Base-by-base conservation (phyloP, 352 stramenopile genomes). In the Pythium utonaiense region DNA sequence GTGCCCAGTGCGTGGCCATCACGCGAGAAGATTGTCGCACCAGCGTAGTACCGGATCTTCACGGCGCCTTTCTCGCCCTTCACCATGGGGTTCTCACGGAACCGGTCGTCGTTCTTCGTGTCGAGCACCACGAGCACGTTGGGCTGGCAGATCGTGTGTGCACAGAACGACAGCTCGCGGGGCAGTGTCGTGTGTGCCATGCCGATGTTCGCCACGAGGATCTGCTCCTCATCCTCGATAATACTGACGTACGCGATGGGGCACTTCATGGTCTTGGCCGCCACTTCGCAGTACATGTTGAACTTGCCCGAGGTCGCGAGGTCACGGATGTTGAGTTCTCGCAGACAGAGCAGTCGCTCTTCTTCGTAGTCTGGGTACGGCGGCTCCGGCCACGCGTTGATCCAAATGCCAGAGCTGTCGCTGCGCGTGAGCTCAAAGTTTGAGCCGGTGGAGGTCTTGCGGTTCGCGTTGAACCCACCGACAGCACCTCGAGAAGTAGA, bases 41-140 rank as follows among this genome's bases (percentile, higher is more conserved):
- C 86, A 13, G 84, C 80, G 60, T 95, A 95, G 64, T 93, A 95
- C 57, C 83, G 78, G 61, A 95, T 93, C 68, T 95, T 95, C 28
- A 88, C 80, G 3, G 83, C 78, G 21, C 83, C 80, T 52, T 92
- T 91, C 33, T 91, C 78, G 48, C 83, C 86, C 58, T 91, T 91
- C 28, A 93, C 86, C 78, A 95, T 92, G 21, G 86, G 86, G 67
- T 95, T 95, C 49, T 95, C 78, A 8, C 82, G 78, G 68, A 95
- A 95, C 0, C 83, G 83, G 28, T 91, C 82, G 67, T 95, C 86
- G 40, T 78, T 86, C 71, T 92, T 91, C 10, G 86, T 92, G 59
- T 95, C 86, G 21, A 92, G 68, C 56, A 95, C 82, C 27, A 95
- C 86, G 19, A 95, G 62, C 38, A 90, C 82, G 55, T 66, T 89